A percentile compares a stretch with the other conserved stretches of the same genome.
Conservation (phyloP, 1,139 yeast genomes). For the Pichia sp. region DNA sequence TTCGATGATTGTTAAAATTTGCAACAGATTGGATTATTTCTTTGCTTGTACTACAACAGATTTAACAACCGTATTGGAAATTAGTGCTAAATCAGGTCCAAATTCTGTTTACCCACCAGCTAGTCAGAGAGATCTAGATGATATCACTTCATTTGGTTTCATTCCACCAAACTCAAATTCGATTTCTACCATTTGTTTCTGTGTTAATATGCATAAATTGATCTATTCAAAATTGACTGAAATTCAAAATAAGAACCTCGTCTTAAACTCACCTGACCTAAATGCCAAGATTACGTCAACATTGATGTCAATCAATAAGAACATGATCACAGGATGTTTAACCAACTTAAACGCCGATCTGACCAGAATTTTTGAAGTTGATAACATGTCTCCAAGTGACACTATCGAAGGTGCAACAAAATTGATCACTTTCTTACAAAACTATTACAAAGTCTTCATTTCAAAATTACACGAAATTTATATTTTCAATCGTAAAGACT, state of each 20-base stretch:
- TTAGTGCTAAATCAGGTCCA: conserved; percentile 20
- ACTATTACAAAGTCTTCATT: conserved; percentile 35
- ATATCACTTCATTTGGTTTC: conserved; percentile 45
- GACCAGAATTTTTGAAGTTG: conserved; percentile 21
- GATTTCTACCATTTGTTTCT: conserved; percentile 48
- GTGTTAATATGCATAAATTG: conserved; percentile 36
- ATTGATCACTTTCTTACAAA: conserved; percentile 43
- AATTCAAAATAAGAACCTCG: conserved; percentile 15
- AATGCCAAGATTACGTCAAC: conserved; percentile 20
- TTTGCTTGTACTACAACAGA: conserved; percentile 37
- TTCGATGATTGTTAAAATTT: conserved; percentile 35
- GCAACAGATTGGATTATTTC: conserved; percentile 35
- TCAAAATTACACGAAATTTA: conserved; percentile 22
- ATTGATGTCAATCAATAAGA: conserved; percentile 23
- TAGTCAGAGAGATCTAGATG: conserved; percentile 18
- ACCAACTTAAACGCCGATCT: conserved; percentile 27
- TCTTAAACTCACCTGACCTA: conserved; percentile 39
- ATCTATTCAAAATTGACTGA: conserved; percentile 28
- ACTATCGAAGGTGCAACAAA: conserved; percentile 44
- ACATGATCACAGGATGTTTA: conserved; percentile 28
- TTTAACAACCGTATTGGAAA: conserved; percentile 23
- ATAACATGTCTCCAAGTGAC: conserved; percentile 28
- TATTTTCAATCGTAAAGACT: conserved; percentile 14
- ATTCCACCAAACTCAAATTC: conserved; percentile 63
- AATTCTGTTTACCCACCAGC: conserved; percentile 10